A percentile compares a stretch with the other conserved stretches of the same genome.
phyloP scores from a whole-genome alignment of 352 stramenopile genomes.

The Aphanomyces invadans region DNA sequence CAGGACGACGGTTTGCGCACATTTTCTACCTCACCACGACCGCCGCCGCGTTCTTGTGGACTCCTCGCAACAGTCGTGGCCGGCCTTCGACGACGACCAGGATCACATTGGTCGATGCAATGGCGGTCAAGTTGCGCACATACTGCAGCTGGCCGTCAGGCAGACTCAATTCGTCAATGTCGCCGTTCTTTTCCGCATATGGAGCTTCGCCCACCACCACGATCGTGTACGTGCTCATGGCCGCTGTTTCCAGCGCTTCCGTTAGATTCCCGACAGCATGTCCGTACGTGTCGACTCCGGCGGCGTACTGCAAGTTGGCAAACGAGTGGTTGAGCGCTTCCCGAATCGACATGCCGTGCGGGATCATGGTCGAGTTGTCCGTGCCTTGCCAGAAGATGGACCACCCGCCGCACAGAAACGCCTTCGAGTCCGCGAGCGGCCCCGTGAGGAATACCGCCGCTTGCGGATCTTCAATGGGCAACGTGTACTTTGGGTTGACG shows the following conservation, averaged over 20 bases:
- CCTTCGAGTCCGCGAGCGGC: conserved; percentile 53
- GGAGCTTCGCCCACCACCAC: conserved; percentile 66
- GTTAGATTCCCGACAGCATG: conserved; percentile 42
- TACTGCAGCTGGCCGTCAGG: conserved; percentile 65
- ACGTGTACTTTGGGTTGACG: conserved; percentile 4
- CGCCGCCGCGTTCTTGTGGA: conserved; percentile 49
- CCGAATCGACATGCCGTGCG: conserved; percentile 55
- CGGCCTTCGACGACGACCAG: conserved; percentile 68
- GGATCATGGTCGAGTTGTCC: conserved; percentile 50
- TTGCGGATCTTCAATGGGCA: not conserved
- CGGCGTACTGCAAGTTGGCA: conserved; percentile 25
- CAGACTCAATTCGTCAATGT: conserved; percentile 70
- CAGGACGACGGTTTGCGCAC: not conserved
- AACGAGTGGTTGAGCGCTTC: conserved; percentile 36
- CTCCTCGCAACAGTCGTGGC: conserved; percentile 54
- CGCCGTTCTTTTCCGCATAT: conserved; percentile 80
- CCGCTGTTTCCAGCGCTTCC: conserved; percentile 41
- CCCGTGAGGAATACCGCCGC: conserved; percentile 52
- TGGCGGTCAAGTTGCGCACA: conserved; percentile 44
- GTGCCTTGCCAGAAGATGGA: conserved; percentile 81
- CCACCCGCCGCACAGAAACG: conserved; percentile 70
- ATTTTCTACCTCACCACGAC: conserved; percentile 46
- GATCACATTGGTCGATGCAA: conserved; percentile 61
- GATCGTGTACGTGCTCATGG: conserved; percentile 50
- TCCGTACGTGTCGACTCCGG: conserved; percentile 35